Evolutionary conservation across 148 eudicot species (phyloP).

Genomic region (Pharnaceum exiguum): DNA sequence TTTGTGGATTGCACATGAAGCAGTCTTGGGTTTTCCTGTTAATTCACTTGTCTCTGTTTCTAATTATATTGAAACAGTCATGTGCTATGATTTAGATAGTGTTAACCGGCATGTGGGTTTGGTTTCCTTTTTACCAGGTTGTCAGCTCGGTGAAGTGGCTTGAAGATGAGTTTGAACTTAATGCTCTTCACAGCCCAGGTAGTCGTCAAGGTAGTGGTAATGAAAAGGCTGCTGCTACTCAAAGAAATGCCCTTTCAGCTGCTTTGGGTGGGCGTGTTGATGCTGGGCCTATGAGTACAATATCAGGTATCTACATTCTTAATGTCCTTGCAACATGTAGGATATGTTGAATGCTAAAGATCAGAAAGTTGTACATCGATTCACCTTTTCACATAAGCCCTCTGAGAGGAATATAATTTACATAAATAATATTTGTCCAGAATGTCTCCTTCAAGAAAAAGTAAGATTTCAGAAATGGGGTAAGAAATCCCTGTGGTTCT

Average conservation of each 20-base stretch:
- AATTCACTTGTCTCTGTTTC: no score
- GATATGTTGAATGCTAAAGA: not conserved
- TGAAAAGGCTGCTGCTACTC: conserved; percentile 92
- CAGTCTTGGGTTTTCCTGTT: no score
- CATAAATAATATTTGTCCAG: no score
- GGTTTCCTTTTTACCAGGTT: conserved; percentile 42
- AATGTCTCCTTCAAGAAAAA: no score
- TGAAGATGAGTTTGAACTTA: conserved; percentile 99
- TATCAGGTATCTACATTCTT: conserved; percentile 55
- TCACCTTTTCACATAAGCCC: no score
- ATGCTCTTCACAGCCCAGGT: conserved; percentile 99
- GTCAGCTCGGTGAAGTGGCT: conserved; percentile 99
- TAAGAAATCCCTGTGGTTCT: no score
- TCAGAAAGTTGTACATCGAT: no score
- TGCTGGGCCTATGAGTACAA: conserved; percentile 82
- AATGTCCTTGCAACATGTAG: not conserved
- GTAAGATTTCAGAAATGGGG: no score
- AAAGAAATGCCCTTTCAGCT: conserved; percentile 93
- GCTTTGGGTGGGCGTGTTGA: conserved; percentile 95
- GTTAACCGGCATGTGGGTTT: not conserved
- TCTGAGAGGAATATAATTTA: no score
- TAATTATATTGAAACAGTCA: no score
- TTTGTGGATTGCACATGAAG: no score
- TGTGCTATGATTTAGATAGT: no score
- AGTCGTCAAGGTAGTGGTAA: conserved; percentile 84